Base-by-base conservation (phyloP, 805 yeast genomes). In the Maudiozyma barnettii region DNA sequence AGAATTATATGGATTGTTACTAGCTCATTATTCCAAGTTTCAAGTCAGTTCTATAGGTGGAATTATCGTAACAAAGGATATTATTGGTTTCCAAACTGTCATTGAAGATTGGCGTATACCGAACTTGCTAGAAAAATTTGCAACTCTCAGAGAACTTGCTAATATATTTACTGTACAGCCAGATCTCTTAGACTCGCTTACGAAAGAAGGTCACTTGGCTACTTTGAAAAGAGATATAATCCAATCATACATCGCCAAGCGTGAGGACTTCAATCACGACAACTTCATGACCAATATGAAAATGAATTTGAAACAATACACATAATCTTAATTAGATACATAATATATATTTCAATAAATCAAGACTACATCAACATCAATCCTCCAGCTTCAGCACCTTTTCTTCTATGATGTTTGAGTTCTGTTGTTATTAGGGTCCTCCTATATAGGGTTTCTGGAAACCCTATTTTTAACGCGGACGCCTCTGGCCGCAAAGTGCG, bases 111-210 rank as follows among this genome's bases (percentile, higher is more conserved):
- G 93, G 91, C 68, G 71, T 7, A 71, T 84, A 14, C 72, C 74
- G 2, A 79, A 76, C 39, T 65, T 86, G 26, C 68, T 79, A 4
- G 84, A 80, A 31, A 74, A 75, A 48, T 82, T 85, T 66, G 79
- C 78, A 44, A 73, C 87, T 12, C 67, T 90, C 51, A 77, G 88
- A 60, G 96, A 89, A 54, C 76, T 90, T 51, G 88, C 91, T 30
- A 87, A 86, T 57, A 68, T 90, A 49, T 90, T 82, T 63, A 82
- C 95, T 0, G 95, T 87, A 16, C 93, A 85, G 59, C 84, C 91
- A 1, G 84, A 84, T 48, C 73, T 86, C 55, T 68, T 89, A 46
- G 80, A 80, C 52, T 84, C 95, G 1, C 72, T 89, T 58, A 79
- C 88, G 2, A 79, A 81, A 38, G 96, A 88, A 58, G 93, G 95